phyloP scores from a whole-genome alignment of 306 rosid species.

The Lithocarpus polystachyus region DNA sequence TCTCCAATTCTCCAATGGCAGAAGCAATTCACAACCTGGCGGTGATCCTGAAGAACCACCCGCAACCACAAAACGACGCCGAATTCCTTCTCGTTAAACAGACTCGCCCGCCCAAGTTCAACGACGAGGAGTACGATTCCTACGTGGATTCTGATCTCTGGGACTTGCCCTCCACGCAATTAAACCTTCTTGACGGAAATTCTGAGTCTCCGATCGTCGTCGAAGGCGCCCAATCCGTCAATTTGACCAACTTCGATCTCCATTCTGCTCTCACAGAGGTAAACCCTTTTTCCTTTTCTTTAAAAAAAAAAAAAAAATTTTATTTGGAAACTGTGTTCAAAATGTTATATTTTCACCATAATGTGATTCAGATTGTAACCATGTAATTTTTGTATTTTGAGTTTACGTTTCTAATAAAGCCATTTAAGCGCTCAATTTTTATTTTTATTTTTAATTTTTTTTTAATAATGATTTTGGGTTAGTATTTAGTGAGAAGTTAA shows the following conservation, averaged over 20 bases:
- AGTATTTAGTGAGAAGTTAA: not conserved
- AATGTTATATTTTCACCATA: too few species aligned
- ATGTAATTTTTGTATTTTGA: too few species aligned
- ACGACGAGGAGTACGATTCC: conserved; percentile 74
- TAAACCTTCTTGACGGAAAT: conserved; percentile 37
- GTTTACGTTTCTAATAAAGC: too few species aligned
- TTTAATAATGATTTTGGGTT: not conserved
- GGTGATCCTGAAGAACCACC: conserved; percentile 43
- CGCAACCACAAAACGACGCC: conserved; percentile 31
- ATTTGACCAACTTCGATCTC: conserved; percentile 47
- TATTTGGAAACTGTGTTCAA: too few species aligned
- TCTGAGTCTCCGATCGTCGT: conserved; percentile 27
- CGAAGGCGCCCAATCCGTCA: conserved; percentile 26
- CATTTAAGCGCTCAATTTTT: too few species aligned
- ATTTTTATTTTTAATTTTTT: not conserved
- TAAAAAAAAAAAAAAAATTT: too few species aligned
- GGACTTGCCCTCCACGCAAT: conserved; percentile 68
- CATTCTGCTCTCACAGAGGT: conserved; percentile 54
- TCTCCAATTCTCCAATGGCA: not conserved
- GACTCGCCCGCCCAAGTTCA: conserved; percentile 61
- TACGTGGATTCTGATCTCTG: conserved; percentile 79
- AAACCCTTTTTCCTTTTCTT: not conserved
- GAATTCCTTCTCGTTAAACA: conserved; percentile 62
- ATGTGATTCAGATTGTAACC: too few species aligned
- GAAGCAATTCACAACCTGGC: conserved; percentile 57